Base-by-base conservation (phyloP, 2,329 filamentous ascomycete species). In the Acrodontium crateriforme region DNA sequence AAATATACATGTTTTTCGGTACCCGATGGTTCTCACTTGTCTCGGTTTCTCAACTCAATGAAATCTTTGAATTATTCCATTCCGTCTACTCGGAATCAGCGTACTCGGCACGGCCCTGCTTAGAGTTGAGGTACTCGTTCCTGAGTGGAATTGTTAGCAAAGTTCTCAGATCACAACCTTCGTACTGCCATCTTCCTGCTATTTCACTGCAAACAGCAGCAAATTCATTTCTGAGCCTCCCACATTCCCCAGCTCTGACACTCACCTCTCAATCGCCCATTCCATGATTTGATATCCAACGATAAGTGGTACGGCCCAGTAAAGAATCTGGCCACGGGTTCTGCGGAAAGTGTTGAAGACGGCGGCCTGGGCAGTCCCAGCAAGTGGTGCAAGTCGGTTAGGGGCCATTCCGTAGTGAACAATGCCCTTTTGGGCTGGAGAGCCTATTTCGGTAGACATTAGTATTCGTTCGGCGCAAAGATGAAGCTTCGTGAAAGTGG, bases 311-410 rank as follows among this genome's bases (percentile, higher is more conserved):
- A 89, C 80, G 15, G 76, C 69, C 59, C 85, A 75, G 71, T 85
- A 98, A 46, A 95, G 74, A 45, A 92, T 74, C 68, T 95, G 89
- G 46, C 69, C 59, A 56, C 74, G 76, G 62, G 78, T 80, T 50
- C 89, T 75, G 59, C 89, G 77, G 71, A 79, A 91, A 47, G 74
- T 77, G 72, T 98, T 98, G 77, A 95, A 95, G 65, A 95, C 62
- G 51, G 85, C 87, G 44, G 77, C 79, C 58, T 87, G 63, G 41
- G 69, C 59, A 35, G 77, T 65, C 48, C 81, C 82, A 40, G 83
- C 83, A 44, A 92, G 69, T 39, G 84, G 80, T 51, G 80, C 76
- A 66, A 93, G 87, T 55, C 80, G 78, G 71, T 98, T 95, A 44
- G 78, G 62, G 46, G 81, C 77, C 44, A 98, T 54, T 42, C 76